Conservation (phyloP, 176 grass and related monocot genomes). For the Zoysia japonica region DNA sequence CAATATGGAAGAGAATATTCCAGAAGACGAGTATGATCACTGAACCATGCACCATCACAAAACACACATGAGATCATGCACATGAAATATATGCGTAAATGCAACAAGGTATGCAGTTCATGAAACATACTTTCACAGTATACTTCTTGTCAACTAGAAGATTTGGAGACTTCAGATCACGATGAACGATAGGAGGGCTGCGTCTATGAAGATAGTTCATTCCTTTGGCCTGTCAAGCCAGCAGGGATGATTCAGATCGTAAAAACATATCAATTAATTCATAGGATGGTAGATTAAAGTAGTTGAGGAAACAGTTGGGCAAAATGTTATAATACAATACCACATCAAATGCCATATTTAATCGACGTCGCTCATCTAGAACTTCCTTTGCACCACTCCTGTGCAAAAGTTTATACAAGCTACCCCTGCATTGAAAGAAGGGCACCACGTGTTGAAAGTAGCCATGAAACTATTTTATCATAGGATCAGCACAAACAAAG, state of each 20-base stretch:
- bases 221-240: slow-evolving; percentile 80
- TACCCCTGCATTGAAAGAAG: slow-evolving; percentile 69
- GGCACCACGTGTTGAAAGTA: not conserved
- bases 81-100: not conserved
- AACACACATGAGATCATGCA: not conserved
- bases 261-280: slow-evolving; percentile 15
- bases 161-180: slow-evolving; percentile 99
- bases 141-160: slow-evolving; percentile 98
- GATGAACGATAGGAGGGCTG: slow-evolving; percentile 92
- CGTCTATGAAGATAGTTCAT: slow-evolving; percentile 98
- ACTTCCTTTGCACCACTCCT: slow-evolving; percentile 70
- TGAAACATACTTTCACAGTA: slow-evolving; percentile 80
- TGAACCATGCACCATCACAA: not conserved
- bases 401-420: slow-evolving; percentile 92
- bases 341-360: slow-evolving; percentile 98
- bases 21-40: not conserved
- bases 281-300: not conserved
- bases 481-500: not conserved
- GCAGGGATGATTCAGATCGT: slow-evolving; percentile 37
- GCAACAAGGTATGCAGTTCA: slow-evolving; percentile 1
- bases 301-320: slow-evolving; percentile 4
- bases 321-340: slow-evolving; percentile 44
- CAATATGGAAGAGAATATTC: slow-evolving; percentile 1
- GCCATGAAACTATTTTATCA: not conserved
- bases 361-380: slow-evolving; percentile 90